Conservation (phyloP, 129 eudicot genomes). For the Dittrichia graveolens region DNA sequence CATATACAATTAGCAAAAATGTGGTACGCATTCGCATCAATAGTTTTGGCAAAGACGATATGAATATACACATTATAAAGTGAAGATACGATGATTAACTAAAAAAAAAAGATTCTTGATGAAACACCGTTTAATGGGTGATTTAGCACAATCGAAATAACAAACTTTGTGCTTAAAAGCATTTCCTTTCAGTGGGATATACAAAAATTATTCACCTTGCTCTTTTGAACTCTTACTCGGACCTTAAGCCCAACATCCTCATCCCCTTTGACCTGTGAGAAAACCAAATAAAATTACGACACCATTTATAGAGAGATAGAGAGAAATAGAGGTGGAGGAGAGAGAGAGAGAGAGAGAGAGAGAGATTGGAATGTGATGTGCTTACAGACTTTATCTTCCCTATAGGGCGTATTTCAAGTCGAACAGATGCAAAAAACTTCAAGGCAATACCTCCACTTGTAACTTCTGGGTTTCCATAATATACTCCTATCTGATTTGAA, state of each 20-base stretch:
- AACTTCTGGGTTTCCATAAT: slow-evolving; percentile 99
- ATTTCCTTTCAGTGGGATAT: not conserved
- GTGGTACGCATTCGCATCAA: too few species aligned
- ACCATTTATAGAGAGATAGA: not conserved
- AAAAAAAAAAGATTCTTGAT: too few species aligned
- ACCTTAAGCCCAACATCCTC: slow-evolving; percentile 94
- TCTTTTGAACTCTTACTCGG: slow-evolving; percentile 99
- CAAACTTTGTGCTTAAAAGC: not conserved
- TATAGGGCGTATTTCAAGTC: slow-evolving; percentile 97
- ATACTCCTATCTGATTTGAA: slow-evolving; percentile 82
- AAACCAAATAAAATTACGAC: slow-evolving; percentile 20
- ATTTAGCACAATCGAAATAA: not conserved
- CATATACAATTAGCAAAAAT: too few species aligned
- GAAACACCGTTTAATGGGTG: too few species aligned
- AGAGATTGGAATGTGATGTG: slow-evolving; percentile 26
- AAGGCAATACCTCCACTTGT: slow-evolving; percentile 99
- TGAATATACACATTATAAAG: too few species aligned
- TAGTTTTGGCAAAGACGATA: too few species aligned
- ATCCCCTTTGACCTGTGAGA: slow-evolving; percentile 79
- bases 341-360: not conserved
- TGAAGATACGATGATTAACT: too few species aligned
- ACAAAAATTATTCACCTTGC: slow-evolving; percentile 63
- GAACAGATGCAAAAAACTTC: slow-evolving; percentile 98
- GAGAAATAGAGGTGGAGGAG: not conserved
- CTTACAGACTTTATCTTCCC: slow-evolving; percentile 99